phyloP scores from a whole-genome alignment of 2,329 filamentous ascomycete species.

The Arthrobotrys sphaeroides region DNA sequence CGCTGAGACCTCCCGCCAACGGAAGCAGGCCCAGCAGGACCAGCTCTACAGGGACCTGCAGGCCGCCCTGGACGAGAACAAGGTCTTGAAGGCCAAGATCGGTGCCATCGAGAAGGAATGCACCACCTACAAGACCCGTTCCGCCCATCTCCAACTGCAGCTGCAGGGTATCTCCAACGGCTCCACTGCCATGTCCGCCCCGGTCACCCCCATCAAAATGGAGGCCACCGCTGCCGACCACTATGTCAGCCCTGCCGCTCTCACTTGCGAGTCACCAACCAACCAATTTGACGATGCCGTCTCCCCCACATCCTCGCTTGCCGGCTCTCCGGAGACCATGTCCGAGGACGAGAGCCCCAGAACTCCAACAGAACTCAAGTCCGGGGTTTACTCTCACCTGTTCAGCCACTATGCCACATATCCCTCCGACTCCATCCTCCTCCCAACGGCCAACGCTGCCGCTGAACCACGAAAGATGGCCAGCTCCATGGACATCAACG shows the following conservation, averaged over 20 bases:
- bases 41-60: constrained; percentile 39
- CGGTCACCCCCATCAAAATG: constrained; percentile 23
- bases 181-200: constrained; percentile 18
- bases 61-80: constrained; percentile 35
- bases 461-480: constrained; percentile 37
- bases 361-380: constrained; percentile 35
- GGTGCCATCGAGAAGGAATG: constrained; percentile 34
- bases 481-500: constrained; percentile 34
- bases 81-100: constrained; percentile 33
- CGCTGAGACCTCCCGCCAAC: constrained; percentile 92
- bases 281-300: constrained; percentile 20
- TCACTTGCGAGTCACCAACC: constrained; percentile 39
- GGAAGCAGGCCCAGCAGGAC: constrained; percentile 68
- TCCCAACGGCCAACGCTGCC: constrained; percentile 16
- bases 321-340: constrained; percentile 42
- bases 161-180: constrained; percentile 34
- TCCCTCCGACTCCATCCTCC: constrained; percentile 28
- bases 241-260: constrained; percentile 39
- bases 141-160: constrained; percentile 33
- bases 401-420: constrained; percentile 37
- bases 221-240: constrained; percentile 17
- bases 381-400: constrained; percentile 11
- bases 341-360: constrained; percentile 42
- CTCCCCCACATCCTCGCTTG: constrained; percentile 45
- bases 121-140: constrained; percentile 28